phyloP scores from a whole-genome alignment of 208 protist species.

The Porcisia deanei region DNA sequence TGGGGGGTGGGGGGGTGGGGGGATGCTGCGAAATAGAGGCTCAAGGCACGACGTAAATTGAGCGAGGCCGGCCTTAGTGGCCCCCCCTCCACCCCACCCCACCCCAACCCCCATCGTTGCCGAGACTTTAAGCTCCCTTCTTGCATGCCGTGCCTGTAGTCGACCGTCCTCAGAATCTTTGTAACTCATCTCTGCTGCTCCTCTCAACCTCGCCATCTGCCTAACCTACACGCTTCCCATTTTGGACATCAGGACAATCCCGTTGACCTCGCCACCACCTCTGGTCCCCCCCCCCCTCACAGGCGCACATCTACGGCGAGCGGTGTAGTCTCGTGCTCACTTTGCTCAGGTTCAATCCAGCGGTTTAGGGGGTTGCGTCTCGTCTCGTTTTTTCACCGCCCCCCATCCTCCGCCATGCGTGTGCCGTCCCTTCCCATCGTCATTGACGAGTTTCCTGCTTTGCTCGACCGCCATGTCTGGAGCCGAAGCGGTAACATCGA shows the following conservation, averaged over 20 bases:
- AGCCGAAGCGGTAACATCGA: neutral
- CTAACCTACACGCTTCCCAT: no score
- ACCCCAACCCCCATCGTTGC: no score
- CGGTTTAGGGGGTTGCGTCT: neutral
- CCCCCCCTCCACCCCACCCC: no score
- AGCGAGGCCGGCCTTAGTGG: no score
- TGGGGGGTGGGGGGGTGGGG: no score
- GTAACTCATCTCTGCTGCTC: no score
- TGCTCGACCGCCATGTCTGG: neutral
- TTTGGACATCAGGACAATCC: neutral
- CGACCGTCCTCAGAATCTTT: no score
- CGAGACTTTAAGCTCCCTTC: no score
- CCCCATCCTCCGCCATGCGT: conserved; percentile 29
- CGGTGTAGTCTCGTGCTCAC: neutral
- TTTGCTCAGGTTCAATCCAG: neutral
- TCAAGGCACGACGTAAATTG: no score
- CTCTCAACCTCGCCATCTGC: no score
- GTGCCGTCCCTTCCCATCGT: conserved; percentile 52
- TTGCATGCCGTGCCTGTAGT: no score
- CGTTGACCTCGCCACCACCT: neutral
- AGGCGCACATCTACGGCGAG: neutral
- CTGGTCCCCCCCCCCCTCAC: neutral
- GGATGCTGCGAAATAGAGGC: no score
- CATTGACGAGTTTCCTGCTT: conserved; percentile 54
- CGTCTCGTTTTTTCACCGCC: neutral